Base-by-base conservation (phyloP, 2,329 filamentous ascomycete genomes). In the Beauveria sp. region DNA sequence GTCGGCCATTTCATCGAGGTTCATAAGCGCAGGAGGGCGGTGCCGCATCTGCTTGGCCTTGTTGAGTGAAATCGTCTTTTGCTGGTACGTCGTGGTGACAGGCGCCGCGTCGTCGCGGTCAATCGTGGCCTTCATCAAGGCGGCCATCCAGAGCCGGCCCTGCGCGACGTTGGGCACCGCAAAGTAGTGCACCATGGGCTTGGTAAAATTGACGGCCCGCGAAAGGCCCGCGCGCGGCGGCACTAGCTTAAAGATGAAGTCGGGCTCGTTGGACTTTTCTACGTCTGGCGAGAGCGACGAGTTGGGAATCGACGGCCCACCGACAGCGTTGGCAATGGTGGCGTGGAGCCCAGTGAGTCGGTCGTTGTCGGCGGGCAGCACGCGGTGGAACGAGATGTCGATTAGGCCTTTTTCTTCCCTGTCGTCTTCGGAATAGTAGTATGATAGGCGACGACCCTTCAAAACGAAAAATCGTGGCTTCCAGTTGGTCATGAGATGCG, bases 161-260 rank as follows among this genome's bases (percentile, higher is more conserved):
- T 95, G 86, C 68, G 91, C 86, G 62, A 97, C 79, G 68, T 89
- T 96, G 58, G 96, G 93, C 24, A 97, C 92, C 5, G 96, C 95
- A 73, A 99, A 99, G 74, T 97, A 98, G 73, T 99, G 95, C 45
- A 97, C 90, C 9, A 92, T 95, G 5, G 95, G 95, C 73, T 97
- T 97, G 1, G 95, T 99, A 72, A 99, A 99, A 71, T 93, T 96
- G 62, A 99, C 93, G 0, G 92, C 95, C 61, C 91, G 88, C 12
- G 92, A 91, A 10, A 96, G 82, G 12, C 93, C 93, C 5, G 88
- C 85, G 63, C 93, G 90, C 1, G 95, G 95, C 1, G 95, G 95
- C 7, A 96, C 87, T 8, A 99, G 86, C 77, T 99, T 99, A 83
- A 99, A 99, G 70, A 98, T 98, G 77, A 99, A 99, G 71, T 96